Evolutionary conservation across 371 early-diverging fungal species (phyloP), one percentile per base, ranked within the genome.

Genomic region (Umbelopsis sp.): DNA sequence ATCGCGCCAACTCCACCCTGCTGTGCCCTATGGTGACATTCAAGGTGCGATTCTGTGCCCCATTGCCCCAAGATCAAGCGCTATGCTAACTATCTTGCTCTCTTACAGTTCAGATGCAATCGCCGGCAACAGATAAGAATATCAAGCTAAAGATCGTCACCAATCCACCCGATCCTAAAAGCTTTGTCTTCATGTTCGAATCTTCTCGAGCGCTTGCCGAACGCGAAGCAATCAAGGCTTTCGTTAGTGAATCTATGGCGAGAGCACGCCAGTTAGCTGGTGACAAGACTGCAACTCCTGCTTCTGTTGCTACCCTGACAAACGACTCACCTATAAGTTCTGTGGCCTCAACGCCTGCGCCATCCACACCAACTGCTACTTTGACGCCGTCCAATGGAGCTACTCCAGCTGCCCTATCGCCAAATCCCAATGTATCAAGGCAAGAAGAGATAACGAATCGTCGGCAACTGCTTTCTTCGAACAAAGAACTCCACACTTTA

Each of bases 401-500:
- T 65, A 75, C 62, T 20, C 69, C 53, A 65, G 74, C 65, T n/a
- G 16, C 46, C 44, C 38, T 63, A n/a, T 3, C 68, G 11, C 41
- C 65, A 52, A 67, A 35, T 35, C 69, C 68, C 18, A 71, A 73
- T 44, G 62, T 70, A 16, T 75, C 73, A 76, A 76, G 73, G 72
- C 82, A 77, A 0, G 84, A 85, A 50, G 87, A 86, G 46, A 85
- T 93, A 48, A 81, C 85, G 53, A 75, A 86, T 10, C 79, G 95
- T 37, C 82, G 81, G 63, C 81, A 83, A 2, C 79, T 94, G 10
- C 72, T 96, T 37, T 78, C 87, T 0, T 84, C 89, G 18, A 90
- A 91, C 69, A 73, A 79, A 72, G 94, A 93, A 6, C 78, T 95
- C 8, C 86, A 87, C 20, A 82, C 80, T 29, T 78, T 95, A 25